Evolutionary conservation across 192 early-diverging fungal genomes (phyloP), one percentile per base, ranked within the genome.

Genomic region (Coemansia asiatica): DNA sequence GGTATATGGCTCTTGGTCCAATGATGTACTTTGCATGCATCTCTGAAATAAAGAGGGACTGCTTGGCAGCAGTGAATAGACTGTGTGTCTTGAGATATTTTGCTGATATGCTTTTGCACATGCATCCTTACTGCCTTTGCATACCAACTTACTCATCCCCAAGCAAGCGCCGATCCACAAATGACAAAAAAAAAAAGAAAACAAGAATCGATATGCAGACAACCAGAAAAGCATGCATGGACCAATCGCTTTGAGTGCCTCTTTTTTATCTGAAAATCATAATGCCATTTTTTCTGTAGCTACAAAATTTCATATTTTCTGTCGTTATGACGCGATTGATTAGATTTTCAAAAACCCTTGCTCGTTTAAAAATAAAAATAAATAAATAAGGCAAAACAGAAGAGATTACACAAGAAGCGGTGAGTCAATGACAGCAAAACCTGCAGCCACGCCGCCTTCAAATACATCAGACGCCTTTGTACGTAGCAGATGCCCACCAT

Each of bases 371-470:
- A 5, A 54, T 23, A 51, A 12, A 23, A 51, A 26, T 6, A 54
- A 27, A 21, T 54, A 6, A 27, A 7, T 2, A 27, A 23, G 48
- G 21, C 46, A 19, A 13, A 50, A 50, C n/a, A 8, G 6, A 19
- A 50, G 19, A 19, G 18, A 7, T 21, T 85, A 89, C 7, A 92
- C 65, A 22, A 96, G 76, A 29, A 94, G 69, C 25, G 90, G 88
- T 59, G 89, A 91, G 69, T 96, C 94, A 71, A 98, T 88, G 13
- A 98, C 95, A 25, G 91, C 90, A 84, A 91, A 96, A 61, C 97
- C 97, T 33, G 93, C 92, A 0, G 95, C 95, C 4, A 98, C 95
- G 15, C 97, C 97, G 21, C 97, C 97, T 75, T 98, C 97, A 50
- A 92, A 89, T 2, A 90, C 89, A 50, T 88, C 87, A 13, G 85